Percentiles rank a stretch among this genome's conserved stretches.
Conservation (phyloP, 2,329 filamentous ascomycete species). For the Chaetoscypha palmicola region DNA sequence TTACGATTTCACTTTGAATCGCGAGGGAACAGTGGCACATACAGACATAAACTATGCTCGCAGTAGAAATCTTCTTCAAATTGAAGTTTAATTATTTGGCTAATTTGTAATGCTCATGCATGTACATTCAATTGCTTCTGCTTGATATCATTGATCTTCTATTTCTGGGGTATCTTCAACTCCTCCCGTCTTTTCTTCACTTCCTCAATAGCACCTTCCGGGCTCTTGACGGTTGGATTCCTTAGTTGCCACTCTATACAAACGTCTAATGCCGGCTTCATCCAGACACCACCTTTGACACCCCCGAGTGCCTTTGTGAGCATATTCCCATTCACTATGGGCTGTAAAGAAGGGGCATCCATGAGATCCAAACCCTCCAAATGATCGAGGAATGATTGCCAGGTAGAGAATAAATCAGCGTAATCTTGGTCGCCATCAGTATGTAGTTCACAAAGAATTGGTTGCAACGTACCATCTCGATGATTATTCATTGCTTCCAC, state of each 20-base stretch:
- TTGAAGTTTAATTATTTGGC: neutral
- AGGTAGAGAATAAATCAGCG: conserved; percentile 39
- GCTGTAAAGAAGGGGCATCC: conserved; percentile 51
- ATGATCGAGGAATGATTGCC: conserved; percentile 51
- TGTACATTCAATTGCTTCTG: neutral
- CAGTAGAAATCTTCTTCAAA: no score
- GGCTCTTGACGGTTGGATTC: conserved; percentile 60
- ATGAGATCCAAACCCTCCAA: conserved; percentile 48
- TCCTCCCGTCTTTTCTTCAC: conserved; percentile 36
- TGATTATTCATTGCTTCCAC: conserved; percentile 49
- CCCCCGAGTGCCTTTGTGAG: conserved; percentile 60
- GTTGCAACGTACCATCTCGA: conserved; percentile 1
- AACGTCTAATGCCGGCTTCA: conserved; percentile 69
- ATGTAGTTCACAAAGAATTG: neutral
- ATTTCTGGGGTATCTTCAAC: conserved; percentile 25
- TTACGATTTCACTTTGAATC: no score
- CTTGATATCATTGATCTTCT: neutral
- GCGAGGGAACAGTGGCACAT: no score
- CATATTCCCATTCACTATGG: conserved; percentile 67
- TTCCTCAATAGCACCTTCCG: conserved; percentile 51
- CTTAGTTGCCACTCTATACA: conserved; percentile 85
- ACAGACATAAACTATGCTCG: no score
- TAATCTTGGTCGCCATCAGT: conserved; percentile 16
- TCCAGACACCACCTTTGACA: conserved; percentile 74
- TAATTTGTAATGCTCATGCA: neutral